phyloP scores from a whole-genome alignment of 768 basidiomycete genomes.

The Tricholoma sp. region DNA sequence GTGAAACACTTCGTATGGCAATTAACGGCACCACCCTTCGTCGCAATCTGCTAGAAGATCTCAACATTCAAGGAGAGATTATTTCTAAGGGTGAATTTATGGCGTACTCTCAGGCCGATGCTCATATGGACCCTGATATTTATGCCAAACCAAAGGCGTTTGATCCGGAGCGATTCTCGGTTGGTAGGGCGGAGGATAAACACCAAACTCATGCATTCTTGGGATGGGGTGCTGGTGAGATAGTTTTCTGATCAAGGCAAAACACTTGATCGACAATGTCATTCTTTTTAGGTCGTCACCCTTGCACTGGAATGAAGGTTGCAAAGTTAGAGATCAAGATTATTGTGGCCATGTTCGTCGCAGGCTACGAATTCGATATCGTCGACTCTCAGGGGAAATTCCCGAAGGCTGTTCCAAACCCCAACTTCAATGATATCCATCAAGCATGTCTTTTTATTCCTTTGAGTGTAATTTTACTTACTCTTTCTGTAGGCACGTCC shows the following conservation, averaged over 20 bases:
- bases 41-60: conserved; percentile 27
- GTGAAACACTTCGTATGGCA: conserved; percentile 33
- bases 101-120: conserved; percentile 26
- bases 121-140: conserved; percentile 29
- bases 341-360: conserved; percentile 27
- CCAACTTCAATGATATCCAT: conserved; percentile 27
- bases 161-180: conserved; percentile 28
- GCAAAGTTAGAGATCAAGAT: conserved; percentile 32
- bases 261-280: neutral
- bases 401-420: conserved; percentile 21
- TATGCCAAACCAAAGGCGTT: conserved; percentile 29
- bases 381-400: conserved; percentile 26
- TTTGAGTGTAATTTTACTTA: neutral
- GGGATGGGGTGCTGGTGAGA: conserved; percentile 37
- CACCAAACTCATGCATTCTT: conserved; percentile 27
- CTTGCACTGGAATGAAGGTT: conserved; percentile 33
- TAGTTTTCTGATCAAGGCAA: neutral
- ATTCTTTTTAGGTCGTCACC: conserved; percentile 26
- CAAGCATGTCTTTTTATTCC: conserved; percentile 13
- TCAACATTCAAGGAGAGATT: conserved; percentile 4
- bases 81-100: conserved; percentile 31
- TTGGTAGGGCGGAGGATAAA: conserved; percentile 30
- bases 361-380: conserved; percentile 28
- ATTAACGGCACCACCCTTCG: conserved; percentile 25
- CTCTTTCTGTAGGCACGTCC: conserved; percentile 19